Conservation (phyloP, 2,329 filamentous ascomycete genomes). For the Pyricularia sp. region DNA sequence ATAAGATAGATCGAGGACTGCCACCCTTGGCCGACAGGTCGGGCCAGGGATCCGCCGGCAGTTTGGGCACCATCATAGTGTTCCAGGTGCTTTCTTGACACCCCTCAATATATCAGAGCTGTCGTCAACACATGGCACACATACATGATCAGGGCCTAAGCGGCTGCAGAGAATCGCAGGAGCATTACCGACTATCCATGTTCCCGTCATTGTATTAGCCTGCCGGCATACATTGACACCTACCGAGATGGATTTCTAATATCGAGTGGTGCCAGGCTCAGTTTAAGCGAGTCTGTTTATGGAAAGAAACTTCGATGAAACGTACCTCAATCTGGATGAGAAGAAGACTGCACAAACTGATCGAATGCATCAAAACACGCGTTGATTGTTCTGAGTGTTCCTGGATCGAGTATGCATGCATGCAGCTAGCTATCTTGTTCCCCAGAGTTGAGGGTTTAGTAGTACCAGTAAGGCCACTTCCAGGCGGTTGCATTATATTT, state of each 20-base stretch:
- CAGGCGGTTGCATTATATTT: too few relatives aligned
- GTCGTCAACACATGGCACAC: neutral
- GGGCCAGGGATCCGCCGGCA: neutral
- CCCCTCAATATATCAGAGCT: neutral
- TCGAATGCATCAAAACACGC: neutral
- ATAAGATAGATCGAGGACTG: neutral
- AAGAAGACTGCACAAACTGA: neutral
- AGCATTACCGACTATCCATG: neutral
- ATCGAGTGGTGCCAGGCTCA: neutral
- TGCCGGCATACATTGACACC: neutral
- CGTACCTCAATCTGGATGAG: neutral
- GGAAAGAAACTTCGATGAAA: neutral
- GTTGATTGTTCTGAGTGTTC: neutral
- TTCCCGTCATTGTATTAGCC: neutral
- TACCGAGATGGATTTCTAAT: neutral
- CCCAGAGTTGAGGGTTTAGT: too few relatives aligned
- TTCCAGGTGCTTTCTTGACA: neutral
- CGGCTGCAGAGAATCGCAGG: neutral
- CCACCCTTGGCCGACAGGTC: neutral
- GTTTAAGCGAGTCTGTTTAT: neutral
- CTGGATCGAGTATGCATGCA: too few relatives aligned
- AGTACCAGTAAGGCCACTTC: too few relatives aligned
- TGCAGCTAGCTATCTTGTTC: too few relatives aligned
- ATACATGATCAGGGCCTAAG: slow-evolving; percentile 3
- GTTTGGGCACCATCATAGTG: neutral